These are phyloP conservation scores for Populus hybrid DNA, from an alignment of 441 rosid genomes.

Conservation along the genomic window DNA sequence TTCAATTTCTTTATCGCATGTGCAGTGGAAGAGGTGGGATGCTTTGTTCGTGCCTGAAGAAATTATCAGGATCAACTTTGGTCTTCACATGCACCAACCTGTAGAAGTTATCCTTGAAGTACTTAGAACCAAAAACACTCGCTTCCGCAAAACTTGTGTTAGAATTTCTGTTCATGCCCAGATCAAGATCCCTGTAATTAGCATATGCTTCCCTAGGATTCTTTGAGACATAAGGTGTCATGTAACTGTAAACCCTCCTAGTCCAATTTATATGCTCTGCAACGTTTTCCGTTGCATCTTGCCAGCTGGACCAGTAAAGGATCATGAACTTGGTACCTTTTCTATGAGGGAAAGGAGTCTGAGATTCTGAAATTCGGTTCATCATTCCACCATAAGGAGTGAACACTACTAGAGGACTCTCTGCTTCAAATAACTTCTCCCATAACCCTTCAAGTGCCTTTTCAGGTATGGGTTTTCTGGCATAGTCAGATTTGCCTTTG, in stretches of 20 bases:
- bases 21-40: not conserved
- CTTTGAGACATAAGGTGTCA: not conserved
- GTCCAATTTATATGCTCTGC: not conserved
- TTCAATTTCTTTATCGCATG: not conserved
- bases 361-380: not conserved
- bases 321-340: not conserved
- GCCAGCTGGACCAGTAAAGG: not conserved
- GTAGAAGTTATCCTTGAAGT: too few species aligned
- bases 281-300: not conserved
- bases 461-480: not conserved
- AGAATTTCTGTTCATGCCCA: not conserved
- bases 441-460: not conserved
- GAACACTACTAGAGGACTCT: not conserved
- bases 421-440: not conserved
- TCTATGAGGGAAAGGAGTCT: not conserved
- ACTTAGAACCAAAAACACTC: not conserved
- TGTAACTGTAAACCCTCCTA: not conserved
- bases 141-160: conserved; percentile 12
- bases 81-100: not conserved
- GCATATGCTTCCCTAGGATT: not conserved
- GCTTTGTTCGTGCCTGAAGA: not conserved
- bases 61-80: not conserved
- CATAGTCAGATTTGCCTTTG: not conserved
- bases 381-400: not conserved
- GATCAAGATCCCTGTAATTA: not conserved